Base-by-base conservation (phyloP, 768 basidiomycete genomes). In the Boletus pseudo-olivaceus region DNA sequence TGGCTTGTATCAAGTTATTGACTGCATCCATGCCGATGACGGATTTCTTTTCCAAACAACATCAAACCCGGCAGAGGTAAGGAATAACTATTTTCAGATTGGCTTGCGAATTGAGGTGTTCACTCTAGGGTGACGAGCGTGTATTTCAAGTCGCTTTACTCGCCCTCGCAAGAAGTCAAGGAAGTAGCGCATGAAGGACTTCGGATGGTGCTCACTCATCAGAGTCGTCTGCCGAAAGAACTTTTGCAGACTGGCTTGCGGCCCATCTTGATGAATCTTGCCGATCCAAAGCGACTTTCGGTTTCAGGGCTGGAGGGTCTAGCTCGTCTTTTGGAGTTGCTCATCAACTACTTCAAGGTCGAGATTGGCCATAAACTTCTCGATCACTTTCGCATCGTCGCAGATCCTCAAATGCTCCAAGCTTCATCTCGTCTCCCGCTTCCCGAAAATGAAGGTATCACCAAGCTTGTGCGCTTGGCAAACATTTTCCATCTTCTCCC, bases 271-370 rank as follows among this genome's bases (percentile, higher is more conserved):
- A 97, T 98, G 88, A 98, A 98, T 66, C 82, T 99, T 26, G 94
- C 95, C 2, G 97, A 98, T 72, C 91, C 95, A 35, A 95, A 95
- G 66, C 84, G 93, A 34, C 80, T 99, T 33, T 94, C 93, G 7
- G 90, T 97, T 26, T 82, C 90, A 5, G 95, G 95, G 10, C 69
- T 96, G 52, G 94, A 99, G 69, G 97, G 97, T 4, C 77, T 99
- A 23, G 96, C 95, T 12, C 86, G 96, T 12, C 80, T 99, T 46
- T 77, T 99, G 46, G 93, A 97, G 69, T 81, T 99, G 7, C 74
- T 99, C 51, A 97, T 94, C 37, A 98, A 98, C 69, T 98, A 99
- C 73, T 99, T 99, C 84, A 98, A 98, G 70, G 96, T 99, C 17
- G 97, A 99, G 75, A 98, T 99, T 55, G 97, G 97, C 1, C 84